Conservation (phyloP, 2,329 filamentous ascomycete genomes). For the Arachnomyces sp. region DNA sequence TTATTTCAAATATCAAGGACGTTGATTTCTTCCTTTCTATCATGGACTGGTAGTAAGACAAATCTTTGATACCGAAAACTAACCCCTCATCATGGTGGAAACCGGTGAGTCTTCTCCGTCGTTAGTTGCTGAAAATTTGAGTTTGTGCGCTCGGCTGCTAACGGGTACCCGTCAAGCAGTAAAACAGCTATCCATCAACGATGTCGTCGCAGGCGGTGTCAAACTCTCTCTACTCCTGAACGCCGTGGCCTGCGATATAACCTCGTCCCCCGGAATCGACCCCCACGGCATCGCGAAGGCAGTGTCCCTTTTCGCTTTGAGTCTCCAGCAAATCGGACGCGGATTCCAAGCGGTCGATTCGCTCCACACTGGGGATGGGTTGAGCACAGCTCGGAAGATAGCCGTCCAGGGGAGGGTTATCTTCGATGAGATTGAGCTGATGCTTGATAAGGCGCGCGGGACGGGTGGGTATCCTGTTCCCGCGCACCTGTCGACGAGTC, state of each 20-base stretch:
- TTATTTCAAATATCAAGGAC: too few species aligned
- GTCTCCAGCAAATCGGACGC: slow-evolving; percentile 31
- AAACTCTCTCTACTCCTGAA: slow-evolving; percentile 35
- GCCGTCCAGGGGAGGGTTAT: slow-evolving; percentile 30
- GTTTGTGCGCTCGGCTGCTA: too few species aligned
- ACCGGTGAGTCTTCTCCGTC: too few species aligned
- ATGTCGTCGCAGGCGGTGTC: slow-evolving; percentile 26
- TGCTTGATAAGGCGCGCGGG: slow-evolving; percentile 29
- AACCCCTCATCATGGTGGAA: too few species aligned
- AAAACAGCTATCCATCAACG: slow-evolving; percentile 10
- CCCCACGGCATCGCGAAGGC: slow-evolving; percentile 36
- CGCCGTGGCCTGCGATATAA: slow-evolving; percentile 34
- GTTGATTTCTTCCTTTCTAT: too few species aligned
- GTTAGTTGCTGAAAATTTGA: too few species aligned
- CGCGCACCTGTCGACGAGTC: slow-evolving; percentile 22
- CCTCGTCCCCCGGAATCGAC: slow-evolving; percentile 29
- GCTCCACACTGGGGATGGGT: slow-evolving; percentile 25
- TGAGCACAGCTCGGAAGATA: slow-evolving; percentile 30
- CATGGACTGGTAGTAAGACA: too few species aligned
- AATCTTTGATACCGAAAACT: too few species aligned
- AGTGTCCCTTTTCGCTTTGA: slow-evolving; percentile 32
- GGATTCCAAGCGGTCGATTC: slow-evolving; percentile 24
- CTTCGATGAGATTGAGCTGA: slow-evolving; percentile 35
- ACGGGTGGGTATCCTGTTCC: slow-evolving; percentile 18
- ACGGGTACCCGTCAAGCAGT: too few species aligned